A percentile compares a stretch with the other conserved stretches of the same genome.
Conservation (phyloP, 495 filamentous ascomycete species). For the Hypoxylon fuscum region DNA sequence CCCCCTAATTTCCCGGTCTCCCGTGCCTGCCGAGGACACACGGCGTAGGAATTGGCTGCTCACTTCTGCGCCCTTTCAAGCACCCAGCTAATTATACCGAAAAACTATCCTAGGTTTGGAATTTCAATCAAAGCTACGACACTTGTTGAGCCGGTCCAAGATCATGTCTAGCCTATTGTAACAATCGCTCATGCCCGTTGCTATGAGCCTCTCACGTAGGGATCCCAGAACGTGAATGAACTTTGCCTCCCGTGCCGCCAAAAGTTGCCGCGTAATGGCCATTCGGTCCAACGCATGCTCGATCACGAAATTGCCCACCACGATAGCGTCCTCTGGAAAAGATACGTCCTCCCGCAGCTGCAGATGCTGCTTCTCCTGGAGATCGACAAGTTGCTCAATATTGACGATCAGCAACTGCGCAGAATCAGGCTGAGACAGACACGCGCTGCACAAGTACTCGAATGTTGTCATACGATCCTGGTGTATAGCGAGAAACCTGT, state of each 20-base stretch:
- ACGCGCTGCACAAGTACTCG: background rate
- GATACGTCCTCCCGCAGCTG: background rate
- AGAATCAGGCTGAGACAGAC: background rate
- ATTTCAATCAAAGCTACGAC: background rate
- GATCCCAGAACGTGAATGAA: background rate
- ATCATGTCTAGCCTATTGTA: constrained; percentile 3
- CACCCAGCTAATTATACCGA: background rate
- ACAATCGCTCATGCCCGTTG: background rate
- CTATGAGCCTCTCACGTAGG: background rate
- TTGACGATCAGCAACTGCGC: background rate
- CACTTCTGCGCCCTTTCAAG: no score
- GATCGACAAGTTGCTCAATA: background rate
- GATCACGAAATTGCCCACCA: background rate
- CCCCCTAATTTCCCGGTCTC: no score
- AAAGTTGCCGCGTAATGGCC: constrained; percentile 1
- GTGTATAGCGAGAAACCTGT: background rate
- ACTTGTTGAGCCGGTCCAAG: constrained; percentile 1
- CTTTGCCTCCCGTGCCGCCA: background rate
- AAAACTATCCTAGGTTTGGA: background rate
- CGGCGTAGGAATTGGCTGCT: no score
- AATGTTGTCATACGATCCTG: background rate
- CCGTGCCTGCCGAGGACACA: no score
- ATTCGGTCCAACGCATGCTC: background rate
- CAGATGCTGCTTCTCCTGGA: background rate
- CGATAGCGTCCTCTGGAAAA: background rate